phyloP scores from a whole-genome alignment of 2,329 filamentous ascomycete species.

The Colletotrichum destructivum region DNA sequence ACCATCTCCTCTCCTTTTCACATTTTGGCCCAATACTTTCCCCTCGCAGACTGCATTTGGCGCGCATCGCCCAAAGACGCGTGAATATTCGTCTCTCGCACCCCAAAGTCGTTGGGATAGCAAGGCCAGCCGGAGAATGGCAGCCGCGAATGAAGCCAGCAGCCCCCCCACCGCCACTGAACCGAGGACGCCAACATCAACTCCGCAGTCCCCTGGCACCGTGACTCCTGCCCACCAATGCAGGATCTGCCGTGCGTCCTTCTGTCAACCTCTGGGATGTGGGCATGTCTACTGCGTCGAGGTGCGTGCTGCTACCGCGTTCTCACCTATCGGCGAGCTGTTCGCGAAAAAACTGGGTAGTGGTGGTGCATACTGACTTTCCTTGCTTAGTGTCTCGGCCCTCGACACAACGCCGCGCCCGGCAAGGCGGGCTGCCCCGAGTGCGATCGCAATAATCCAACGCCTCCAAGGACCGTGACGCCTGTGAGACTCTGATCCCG shows the following conservation, averaged over 20 bases:
- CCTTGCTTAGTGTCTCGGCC: not conserved
- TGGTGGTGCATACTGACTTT: not conserved
- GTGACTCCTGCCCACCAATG: constrained; percentile 18
- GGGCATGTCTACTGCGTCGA: constrained; percentile 33
- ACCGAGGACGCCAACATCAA: constrained; percentile 8
- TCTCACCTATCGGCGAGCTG: too few species aligned
- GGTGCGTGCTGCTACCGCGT: not conserved
- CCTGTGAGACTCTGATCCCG: not conserved
- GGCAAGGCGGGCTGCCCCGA: constrained; percentile 11
- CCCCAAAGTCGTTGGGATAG: not conserved
- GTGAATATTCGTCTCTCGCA: not conserved
- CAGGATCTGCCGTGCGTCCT: constrained; percentile 19
- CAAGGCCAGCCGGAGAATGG: not conserved
- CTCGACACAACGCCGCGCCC: not conserved
- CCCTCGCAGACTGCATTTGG: too few species aligned
- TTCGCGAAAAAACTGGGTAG: not conserved
- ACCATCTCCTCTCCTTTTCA: not conserved
- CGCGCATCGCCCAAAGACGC: too few species aligned
- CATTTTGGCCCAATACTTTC: not conserved
- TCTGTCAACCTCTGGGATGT: constrained; percentile 25
- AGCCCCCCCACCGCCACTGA: constrained; percentile 2
- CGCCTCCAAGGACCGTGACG: not conserved
- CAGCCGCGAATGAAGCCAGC: not conserved
- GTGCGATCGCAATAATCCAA: not conserved
- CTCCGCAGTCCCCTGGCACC: constrained; percentile 7